These are phyloP conservation scores for Solanum neorickii DNA, from an alignment of 257 asterid genomes.

Conservation along the genomic window DNA sequence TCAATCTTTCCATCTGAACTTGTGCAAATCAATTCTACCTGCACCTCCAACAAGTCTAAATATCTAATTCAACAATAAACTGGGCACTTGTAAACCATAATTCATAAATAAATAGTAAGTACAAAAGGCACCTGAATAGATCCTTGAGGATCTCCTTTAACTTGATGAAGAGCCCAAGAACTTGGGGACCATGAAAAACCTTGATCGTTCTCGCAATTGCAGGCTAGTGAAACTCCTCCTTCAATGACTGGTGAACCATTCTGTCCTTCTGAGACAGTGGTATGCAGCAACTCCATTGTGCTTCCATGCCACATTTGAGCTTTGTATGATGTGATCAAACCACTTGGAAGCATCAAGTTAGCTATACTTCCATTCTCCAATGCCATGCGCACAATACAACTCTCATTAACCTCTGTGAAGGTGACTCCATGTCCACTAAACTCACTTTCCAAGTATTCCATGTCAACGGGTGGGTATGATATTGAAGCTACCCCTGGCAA, in stretches of 20 bases:
- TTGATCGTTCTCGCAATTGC: slow-evolving; percentile 13
- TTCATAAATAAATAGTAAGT: neutral
- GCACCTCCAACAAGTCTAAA: slow-evolving; percentile 4
- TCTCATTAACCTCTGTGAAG: slow-evolving; percentile 29
- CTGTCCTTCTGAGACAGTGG: slow-evolving; percentile 30
- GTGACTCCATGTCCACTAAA: slow-evolving; percentile 37
- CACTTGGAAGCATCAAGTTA: slow-evolving; percentile 67
- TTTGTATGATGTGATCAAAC: slow-evolving; percentile 68
- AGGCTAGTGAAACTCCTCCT: slow-evolving; percentile 61
- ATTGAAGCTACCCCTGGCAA: slow-evolving; percentile 20
- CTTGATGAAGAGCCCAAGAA: slow-evolving; percentile 36
- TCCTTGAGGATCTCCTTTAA: slow-evolving; percentile 42
- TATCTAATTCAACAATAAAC: neutral
- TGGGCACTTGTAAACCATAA: neutral
- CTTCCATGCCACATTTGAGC: slow-evolving; percentile 82
- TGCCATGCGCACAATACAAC: slow-evolving; percentile 40
- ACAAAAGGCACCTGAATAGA: slow-evolving; percentile 32
- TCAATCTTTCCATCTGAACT: slow-evolving; percentile 12
- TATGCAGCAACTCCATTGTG: slow-evolving; percentile 55
- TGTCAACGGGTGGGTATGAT: slow-evolving; percentile 13
- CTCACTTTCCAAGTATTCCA: slow-evolving; percentile 24
- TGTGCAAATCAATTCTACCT: slow-evolving; percentile 42
- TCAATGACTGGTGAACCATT: slow-evolving; percentile 24
- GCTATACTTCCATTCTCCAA: slow-evolving; percentile 48
- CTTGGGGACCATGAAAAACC: slow-evolving; percentile 40